Evolutionary conservation across 306 rosid genomes (phyloP).

Genomic region (Coriaria nepalensis): DNA sequence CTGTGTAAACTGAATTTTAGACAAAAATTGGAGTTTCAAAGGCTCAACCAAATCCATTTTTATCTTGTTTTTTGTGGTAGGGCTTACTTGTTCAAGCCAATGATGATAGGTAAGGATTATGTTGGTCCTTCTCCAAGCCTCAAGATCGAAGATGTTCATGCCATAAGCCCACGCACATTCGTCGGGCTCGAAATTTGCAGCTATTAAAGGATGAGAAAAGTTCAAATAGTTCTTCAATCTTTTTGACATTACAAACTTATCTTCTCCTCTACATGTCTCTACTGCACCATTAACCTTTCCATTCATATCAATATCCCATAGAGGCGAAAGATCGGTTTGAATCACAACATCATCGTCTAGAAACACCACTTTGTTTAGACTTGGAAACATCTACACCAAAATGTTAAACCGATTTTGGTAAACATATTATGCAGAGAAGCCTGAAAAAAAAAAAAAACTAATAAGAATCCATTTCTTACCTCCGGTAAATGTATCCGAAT

Average conservation of each 20-base stretch:
- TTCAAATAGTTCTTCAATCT: conserved; percentile 77
- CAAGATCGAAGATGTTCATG: conserved; percentile 91
- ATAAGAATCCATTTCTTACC: conserved; percentile 27
- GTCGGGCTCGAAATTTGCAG: conserved; percentile 41
- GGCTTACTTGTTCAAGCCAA: conserved; percentile 75
- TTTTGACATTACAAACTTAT: conserved; percentile 95
- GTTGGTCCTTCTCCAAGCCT: conserved; percentile 95
- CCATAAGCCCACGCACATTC: conserved; percentile 99
- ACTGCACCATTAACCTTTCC: conserved; percentile 99
- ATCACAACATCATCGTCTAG: conserved; percentile 87
- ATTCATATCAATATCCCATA: conserved; percentile 90
- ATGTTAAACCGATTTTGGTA: too few species aligned
- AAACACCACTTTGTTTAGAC: conserved; percentile 84
- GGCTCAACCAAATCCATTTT: too few species aligned
- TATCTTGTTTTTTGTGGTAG: not conserved
- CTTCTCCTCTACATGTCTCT: conserved; percentile 84
- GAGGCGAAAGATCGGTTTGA: conserved; percentile 94
- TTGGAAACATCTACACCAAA: conserved; percentile 67
- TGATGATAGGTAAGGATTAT: conserved; percentile 73
- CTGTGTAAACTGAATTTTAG: too few species aligned
- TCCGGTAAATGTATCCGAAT: conserved; percentile 91
- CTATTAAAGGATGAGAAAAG: conserved; percentile 88
- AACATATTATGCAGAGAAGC: not conserved
- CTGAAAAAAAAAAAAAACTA: not conserved
- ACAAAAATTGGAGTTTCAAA: too few species aligned